A percentile compares a stretch with the other conserved stretches of the same genome.
Conservation (phyloP, 148 eudicot species). For the Rhododendron simsii region DNA sequence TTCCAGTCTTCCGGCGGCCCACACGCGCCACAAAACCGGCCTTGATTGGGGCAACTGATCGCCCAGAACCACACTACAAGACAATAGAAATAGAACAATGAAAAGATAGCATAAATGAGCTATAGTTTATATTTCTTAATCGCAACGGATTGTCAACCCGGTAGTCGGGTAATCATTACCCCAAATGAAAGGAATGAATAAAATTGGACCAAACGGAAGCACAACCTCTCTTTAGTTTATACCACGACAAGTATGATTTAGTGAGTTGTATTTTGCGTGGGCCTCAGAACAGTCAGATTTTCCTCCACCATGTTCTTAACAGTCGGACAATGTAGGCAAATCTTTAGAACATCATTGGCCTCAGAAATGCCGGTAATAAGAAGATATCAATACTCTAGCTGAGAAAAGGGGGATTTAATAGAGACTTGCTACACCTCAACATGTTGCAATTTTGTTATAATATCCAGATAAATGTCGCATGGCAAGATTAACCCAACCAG, state of each 20-base stretch:
- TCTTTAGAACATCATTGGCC: constrained; percentile 5
- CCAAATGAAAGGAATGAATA: not conserved
- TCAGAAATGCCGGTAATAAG: not conserved
- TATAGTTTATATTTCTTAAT: not conserved
- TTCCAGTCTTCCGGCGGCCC: constrained; percentile 46
- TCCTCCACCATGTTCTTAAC: not conserved
- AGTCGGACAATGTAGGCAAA: constrained; percentile 27
- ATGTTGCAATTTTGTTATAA: not conserved
- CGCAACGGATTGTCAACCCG: not conserved
- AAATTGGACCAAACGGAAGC: not conserved
- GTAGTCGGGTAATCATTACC: not conserved
- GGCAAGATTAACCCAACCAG: not conserved
- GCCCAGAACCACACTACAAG: constrained; percentile 65
- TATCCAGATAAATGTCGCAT: not conserved
- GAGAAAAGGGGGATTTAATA: not conserved
- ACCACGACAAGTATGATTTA: not conserved
- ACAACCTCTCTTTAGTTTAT: not conserved
- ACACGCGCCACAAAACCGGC: constrained; percentile 53
- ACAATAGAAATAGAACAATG: not conserved
- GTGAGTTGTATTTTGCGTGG: not conserved
- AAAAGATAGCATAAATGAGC: not conserved
- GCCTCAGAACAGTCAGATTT: not conserved
- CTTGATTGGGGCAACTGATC: constrained; percentile 59
- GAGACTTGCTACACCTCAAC: not conserved
- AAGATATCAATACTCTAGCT: not conserved